These are phyloP conservation scores for Epicoccum nigrum DNA, from an alignment of 2,329 filamentous ascomycete genomes.

Conservation along the genomic window DNA sequence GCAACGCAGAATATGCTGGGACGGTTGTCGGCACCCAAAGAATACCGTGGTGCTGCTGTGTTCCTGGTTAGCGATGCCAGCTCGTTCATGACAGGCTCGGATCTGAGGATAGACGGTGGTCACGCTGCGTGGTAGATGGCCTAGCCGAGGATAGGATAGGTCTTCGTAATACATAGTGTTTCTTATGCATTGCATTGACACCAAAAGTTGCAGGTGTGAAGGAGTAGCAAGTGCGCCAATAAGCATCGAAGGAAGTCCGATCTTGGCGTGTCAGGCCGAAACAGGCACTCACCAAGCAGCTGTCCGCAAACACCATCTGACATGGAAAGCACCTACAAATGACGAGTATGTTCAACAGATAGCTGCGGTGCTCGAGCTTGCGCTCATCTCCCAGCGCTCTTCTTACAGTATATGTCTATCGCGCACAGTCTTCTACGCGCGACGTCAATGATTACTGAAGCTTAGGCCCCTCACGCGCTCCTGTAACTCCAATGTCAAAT, in stretches of 20 bases:
- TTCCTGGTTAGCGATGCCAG: conserved; percentile 50
- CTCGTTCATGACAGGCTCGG: conserved; percentile 50
- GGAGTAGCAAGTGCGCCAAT: conserved; percentile 2
- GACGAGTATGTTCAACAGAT: conserved; percentile 19
- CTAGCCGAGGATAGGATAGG: not conserved
- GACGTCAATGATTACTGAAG: conserved; percentile 1
- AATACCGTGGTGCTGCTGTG: conserved; percentile 48
- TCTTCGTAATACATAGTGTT: too few relatives aligned
- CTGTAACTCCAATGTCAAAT: conserved; percentile 34
- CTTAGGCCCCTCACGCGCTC: not conserved
- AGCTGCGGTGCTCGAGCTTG: conserved; percentile 20
- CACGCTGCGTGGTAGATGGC: conserved; percentile 45
- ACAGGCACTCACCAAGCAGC: not conserved
- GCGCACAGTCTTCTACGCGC: not conserved
- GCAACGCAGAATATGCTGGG: conserved; percentile 84
- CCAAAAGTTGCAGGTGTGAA: not conserved
- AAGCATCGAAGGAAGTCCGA: conserved; percentile 7
- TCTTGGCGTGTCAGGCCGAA: conserved; percentile 4
- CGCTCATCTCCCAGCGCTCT: conserved; percentile 7
- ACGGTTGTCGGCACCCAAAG: conserved; percentile 41
- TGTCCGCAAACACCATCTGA: not conserved
- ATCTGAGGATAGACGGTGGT: conserved; percentile 49
- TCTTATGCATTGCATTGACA: too few relatives aligned
- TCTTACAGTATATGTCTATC: not conserved
- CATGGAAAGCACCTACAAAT: not conserved